Percentiles rank a stretch among this genome's conserved stretches.
Evolutionary conservation across 257 asterid genomes (phyloP).

Genomic region (Scutellaria galericulata): DNA sequence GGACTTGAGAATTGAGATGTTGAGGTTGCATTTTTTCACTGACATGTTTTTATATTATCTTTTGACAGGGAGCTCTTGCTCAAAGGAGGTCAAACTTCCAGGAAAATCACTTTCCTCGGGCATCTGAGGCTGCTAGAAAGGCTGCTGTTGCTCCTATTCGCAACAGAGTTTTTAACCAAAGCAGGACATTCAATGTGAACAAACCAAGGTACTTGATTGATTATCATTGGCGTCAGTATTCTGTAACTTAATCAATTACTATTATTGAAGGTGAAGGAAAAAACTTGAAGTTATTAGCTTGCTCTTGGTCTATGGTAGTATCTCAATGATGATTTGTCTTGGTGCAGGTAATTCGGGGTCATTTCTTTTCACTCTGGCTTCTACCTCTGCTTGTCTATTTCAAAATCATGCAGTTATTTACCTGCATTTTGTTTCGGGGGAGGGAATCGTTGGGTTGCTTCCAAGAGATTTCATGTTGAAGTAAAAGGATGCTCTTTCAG

Average conservation of each 20-base stretch:
- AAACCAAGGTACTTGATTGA: conserved; percentile 61
- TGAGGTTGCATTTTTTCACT: conserved; percentile 9
- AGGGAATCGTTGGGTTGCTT: conserved; percentile 30
- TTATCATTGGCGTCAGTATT: background rate
- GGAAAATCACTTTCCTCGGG: conserved; percentile 72
- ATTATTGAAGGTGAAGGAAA: background rate
- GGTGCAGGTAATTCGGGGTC: conserved; percentile 72
- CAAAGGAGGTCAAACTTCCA: conserved; percentile 76
- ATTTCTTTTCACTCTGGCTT: conserved; percentile 48
- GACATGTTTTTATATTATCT: conserved; percentile 1
- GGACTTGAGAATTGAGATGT: background rate
- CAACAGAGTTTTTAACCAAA: conserved; percentile 55
- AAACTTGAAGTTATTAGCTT: conserved; percentile 3
- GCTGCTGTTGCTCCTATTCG: conserved; percentile 71
- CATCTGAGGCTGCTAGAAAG: conserved; percentile 79
- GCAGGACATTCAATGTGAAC: conserved; percentile 53
- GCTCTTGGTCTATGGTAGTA: background rate
- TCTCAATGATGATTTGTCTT: conserved; percentile 17
- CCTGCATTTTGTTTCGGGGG: conserved; percentile 41
- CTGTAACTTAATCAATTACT: background rate
- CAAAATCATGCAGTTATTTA: conserved; percentile 37
- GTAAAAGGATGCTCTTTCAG: conserved; percentile 25
- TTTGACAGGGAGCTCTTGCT: conserved; percentile 79
- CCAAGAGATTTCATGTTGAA: conserved; percentile 27
- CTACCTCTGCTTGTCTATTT: conserved; percentile 44